These are phyloP conservation scores for Glonium stellatum DNA, from an alignment of 495 filamentous ascomycete genomes.

Conservation along the genomic window DNA sequence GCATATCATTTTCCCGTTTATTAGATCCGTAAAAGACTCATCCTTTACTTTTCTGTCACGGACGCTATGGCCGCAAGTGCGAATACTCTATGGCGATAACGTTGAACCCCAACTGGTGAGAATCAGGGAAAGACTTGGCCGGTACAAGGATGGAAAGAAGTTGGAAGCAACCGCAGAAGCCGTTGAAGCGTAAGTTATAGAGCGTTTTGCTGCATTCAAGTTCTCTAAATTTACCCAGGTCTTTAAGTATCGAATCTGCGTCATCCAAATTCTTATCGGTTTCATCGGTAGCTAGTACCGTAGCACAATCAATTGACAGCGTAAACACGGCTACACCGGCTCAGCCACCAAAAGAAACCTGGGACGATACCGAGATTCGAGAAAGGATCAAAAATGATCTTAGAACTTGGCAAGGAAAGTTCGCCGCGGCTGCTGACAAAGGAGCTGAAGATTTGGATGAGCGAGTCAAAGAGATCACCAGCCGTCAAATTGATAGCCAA, in stretches of 20 bases:
- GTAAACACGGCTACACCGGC: slow-evolving; percentile 16
- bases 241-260: slow-evolving; percentile 3
- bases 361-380: slow-evolving; percentile 44
- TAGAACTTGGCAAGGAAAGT: slow-evolving; percentile 74
- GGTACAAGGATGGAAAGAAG: slow-evolving; percentile 65
- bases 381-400: slow-evolving; percentile 73
- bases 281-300: slow-evolving; percentile 14
- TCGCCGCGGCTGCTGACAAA: slow-evolving; percentile 72
- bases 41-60: slow-evolving; percentile 61
- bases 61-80: slow-evolving; percentile 70
- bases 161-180: slow-evolving; percentile 53
- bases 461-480: slow-evolving; percentile 71
- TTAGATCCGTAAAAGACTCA: slow-evolving; percentile 60
- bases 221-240: background rate
- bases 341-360: slow-evolving; percentile 6
- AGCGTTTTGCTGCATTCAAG: background rate
- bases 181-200: slow-evolving; percentile 41
- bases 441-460: slow-evolving; percentile 63
- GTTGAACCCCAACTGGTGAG: slow-evolving; percentile 92
- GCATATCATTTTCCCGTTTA: slow-evolving; percentile 66
- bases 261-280: slow-evolving; percentile 7
- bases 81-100: slow-evolving; percentile 75
- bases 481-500: slow-evolving; percentile 59
- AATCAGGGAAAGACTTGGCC: slow-evolving; percentile 81
- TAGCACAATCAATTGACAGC: background rate